These are phyloP conservation scores for Pseudozyma thailandica DNA, from an alignment of 1,284 basidiomycete genomes.

Conservation along the genomic window DNA sequence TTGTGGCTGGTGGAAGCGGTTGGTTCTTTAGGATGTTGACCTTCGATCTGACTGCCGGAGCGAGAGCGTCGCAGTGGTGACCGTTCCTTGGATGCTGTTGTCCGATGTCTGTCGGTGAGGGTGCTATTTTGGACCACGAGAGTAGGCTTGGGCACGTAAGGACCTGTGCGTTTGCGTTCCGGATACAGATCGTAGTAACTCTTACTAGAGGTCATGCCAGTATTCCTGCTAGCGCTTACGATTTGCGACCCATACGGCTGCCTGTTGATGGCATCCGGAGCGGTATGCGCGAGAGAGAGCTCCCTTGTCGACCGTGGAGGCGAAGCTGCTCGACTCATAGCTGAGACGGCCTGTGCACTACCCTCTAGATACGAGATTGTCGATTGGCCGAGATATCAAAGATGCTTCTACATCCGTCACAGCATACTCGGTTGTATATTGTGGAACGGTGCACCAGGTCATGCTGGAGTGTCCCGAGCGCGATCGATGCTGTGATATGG, in stretches of 20 bases:
- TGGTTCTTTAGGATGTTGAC: background rate
- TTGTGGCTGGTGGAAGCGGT: background rate
- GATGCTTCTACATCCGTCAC: too few species aligned
- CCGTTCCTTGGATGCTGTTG: background rate
- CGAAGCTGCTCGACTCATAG: too few species aligned
- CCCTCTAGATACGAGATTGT: too few species aligned
- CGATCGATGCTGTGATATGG: too few species aligned
- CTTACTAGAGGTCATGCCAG: conserved; percentile 1
- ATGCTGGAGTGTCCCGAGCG: too few species aligned
- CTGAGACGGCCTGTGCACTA: too few species aligned
- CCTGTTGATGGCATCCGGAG: background rate
- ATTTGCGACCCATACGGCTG: background rate
- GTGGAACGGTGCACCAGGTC: too few species aligned
- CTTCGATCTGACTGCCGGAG: conserved; percentile 12
- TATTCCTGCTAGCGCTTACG: background rate
- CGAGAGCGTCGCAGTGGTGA: conserved; percentile 6
- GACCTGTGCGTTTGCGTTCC: conserved; percentile 49
- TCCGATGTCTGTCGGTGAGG: background rate
- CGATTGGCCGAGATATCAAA: too few species aligned
- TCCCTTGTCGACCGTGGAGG: too few species aligned
- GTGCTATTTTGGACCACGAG: conserved; percentile 11
- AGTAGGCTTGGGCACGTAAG: conserved; percentile 44
- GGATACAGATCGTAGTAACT: conserved; percentile 58
- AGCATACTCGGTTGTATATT: too few species aligned
- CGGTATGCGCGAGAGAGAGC: background rate